A percentile compares a stretch with the other conserved stretches of the same genome.
Evolutionary conservation across 2,329 filamentous ascomycete species (phyloP).

Genomic region (Microascus cirrosus): DNA sequence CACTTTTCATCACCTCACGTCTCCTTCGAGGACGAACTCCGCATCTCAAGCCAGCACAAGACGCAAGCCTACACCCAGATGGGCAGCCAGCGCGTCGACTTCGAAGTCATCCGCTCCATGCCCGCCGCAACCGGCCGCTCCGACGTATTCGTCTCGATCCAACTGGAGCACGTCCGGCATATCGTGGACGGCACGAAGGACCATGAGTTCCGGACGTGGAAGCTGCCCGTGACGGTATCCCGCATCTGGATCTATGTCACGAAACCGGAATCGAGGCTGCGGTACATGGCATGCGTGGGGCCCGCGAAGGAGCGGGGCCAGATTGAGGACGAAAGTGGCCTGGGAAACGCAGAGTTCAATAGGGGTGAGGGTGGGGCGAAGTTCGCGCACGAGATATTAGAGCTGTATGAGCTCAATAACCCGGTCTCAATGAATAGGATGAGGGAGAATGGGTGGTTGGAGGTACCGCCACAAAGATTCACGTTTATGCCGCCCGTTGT

Average conservation of each 20-base stretch:
- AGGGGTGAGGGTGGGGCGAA: slow-evolving; percentile 14
- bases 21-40: slow-evolving; percentile 1
- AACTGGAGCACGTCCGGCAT: slow-evolving; percentile 30
- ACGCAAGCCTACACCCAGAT: slow-evolving; percentile 21
- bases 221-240: slow-evolving; percentile 38
- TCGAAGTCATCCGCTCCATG: slow-evolving; percentile 34
- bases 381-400: slow-evolving; percentile 40
- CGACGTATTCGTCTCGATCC: slow-evolving; percentile 42
- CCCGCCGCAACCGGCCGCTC: slow-evolving; percentile 35
- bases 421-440: slow-evolving; percentile 40
- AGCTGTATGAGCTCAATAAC: slow-evolving; percentile 54
- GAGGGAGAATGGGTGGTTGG: slow-evolving; percentile 42
- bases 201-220: slow-evolving; percentile 45
- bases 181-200: slow-evolving; percentile 39
- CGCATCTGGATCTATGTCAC: slow-evolving; percentile 55
- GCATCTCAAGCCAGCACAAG: slow-evolving; percentile 5
- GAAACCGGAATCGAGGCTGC: slow-evolving; percentile 32
- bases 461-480: slow-evolving; percentile 36
- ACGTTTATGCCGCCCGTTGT: slow-evolving; percentile 44
- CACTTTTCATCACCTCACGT: slow-evolving; percentile 2
- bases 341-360: slow-evolving; percentile 43
- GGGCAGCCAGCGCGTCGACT: slow-evolving; percentile 38
- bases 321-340: slow-evolving; percentile 32
- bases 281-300: slow-evolving; percentile 47
- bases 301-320: slow-evolving; percentile 33